Evolutionary conservation across 257 asterid species (phyloP).

Genomic region (Phtheirospermum japonicum): DNA sequence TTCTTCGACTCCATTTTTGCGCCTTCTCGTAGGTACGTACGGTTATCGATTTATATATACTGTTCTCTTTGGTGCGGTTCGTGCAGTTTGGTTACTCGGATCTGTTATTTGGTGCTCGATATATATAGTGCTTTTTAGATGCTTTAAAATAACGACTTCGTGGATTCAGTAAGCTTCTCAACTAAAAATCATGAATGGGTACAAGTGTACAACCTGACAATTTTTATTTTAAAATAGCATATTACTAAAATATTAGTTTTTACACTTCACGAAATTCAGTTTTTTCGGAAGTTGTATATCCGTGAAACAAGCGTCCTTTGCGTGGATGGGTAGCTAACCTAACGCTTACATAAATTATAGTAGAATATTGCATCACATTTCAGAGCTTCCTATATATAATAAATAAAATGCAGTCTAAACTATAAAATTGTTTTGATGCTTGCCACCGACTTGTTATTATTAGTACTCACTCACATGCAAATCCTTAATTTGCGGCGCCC

Average conservation of each 20-base stretch:
- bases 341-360: too few species aligned
- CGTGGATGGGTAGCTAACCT: constrained; percentile 11
- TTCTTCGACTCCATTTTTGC: constrained; percentile 27
- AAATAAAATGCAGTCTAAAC: too few species aligned
- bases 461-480: too few species aligned
- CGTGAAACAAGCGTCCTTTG: constrained; percentile 19
- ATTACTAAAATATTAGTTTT: too few species aligned
- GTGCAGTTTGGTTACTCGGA: constrained; percentile 18
- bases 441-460: too few species aligned
- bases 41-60: neutral
- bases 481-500: too few species aligned
- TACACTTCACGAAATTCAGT: too few species aligned
- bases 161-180: neutral
- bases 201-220: constrained; percentile 13
- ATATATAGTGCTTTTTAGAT: constrained; percentile 26
- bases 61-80: constrained; percentile 20
- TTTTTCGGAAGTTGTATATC: neutral
- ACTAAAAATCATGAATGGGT: neutral
- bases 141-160: neutral
- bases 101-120: neutral
- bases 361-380: too few species aligned
- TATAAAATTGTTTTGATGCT: too few species aligned
- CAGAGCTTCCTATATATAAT: too few species aligned
- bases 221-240: neutral
- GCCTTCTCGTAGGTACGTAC: neutral